phyloP scores from a whole-genome alignment of 306 rosid species.

The Citrullus amarus region DNA sequence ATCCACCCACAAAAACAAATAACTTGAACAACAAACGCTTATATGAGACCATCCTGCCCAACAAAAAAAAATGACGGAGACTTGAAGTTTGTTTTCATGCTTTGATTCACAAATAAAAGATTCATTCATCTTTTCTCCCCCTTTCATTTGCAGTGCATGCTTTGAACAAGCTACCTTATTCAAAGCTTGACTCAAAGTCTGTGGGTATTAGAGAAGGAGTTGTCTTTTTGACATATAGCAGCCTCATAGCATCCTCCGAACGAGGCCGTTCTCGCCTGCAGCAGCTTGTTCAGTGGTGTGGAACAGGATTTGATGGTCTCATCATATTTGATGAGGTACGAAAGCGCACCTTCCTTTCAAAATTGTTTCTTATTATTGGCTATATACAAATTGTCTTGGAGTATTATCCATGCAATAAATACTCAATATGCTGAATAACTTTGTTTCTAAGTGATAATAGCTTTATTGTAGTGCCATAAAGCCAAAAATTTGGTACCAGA shows the following conservation, averaged over 20 bases:
- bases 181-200: conserved; percentile 97
- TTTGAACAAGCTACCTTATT: conserved; percentile 96
- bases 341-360: background rate
- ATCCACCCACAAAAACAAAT: background rate
- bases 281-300: conserved; percentile 98
- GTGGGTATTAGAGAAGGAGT: conserved; percentile 89
- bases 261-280: conserved; percentile 88
- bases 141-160: conserved; percentile 68
- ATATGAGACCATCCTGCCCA: background rate
- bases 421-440: conserved; percentile 24
- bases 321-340: conserved; percentile 83
- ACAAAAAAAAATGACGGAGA: background rate
- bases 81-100: background rate
- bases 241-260: conserved; percentile 97
- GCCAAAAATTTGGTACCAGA: conserved; percentile 99
- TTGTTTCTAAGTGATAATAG: conserved; percentile 39
- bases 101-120: conserved; percentile 1
- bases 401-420: background rate
- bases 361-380: background rate
- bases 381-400: background rate
- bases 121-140: conserved; percentile 11
- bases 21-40: background rate
- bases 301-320: conserved; percentile 71
- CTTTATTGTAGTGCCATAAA: conserved; percentile 90
- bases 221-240: conserved; percentile 81